Percentiles rank a stretch among this genome's conserved stretches.
Evolutionary conservation across 257 asterid genomes (phyloP).

Genomic region (Marsdenia floribunda): DNA sequence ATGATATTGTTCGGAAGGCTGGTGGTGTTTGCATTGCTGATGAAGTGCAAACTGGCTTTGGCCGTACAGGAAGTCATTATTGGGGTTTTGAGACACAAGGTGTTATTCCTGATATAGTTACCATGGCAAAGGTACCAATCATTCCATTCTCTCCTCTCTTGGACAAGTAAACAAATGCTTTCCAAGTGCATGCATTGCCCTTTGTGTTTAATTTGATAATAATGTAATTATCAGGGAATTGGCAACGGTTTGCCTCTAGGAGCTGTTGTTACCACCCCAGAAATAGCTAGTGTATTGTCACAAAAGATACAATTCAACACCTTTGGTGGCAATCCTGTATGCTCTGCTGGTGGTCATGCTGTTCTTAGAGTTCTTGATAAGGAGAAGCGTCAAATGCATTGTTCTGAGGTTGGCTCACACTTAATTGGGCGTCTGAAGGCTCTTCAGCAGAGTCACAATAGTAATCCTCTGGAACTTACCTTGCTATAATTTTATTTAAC

Average conservation of each 20-base stretch:
- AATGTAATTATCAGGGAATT: slow-evolving; percentile 57
- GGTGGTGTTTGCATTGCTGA: slow-evolving; percentile 99
- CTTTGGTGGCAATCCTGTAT: slow-evolving; percentile 95
- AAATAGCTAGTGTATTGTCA: slow-evolving; percentile 82
- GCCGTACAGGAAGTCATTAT: slow-evolving; percentile 90
- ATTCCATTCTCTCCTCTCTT: slow-evolving; percentile 1
- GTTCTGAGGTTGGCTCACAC: slow-evolving; percentile 82
- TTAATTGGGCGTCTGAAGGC: slow-evolving; percentile 59
- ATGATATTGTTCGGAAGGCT: slow-evolving; percentile 74
- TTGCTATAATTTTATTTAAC: slow-evolving; percentile 8
- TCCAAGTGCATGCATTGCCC: not conserved
- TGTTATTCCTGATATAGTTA: slow-evolving; percentile 88
- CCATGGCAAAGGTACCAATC: slow-evolving; percentile 87
- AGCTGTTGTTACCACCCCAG: slow-evolving; percentile 97
- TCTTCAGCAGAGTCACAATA: slow-evolving; percentile 73
- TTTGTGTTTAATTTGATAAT: slow-evolving; percentile 7
- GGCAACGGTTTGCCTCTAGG: slow-evolving; percentile 97
- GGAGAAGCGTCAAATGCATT: slow-evolving; percentile 82
- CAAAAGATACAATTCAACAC: slow-evolving; percentile 91
- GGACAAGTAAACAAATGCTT: not conserved
- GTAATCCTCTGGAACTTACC: slow-evolving; percentile 37
- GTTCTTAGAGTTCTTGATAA: slow-evolving; percentile 81
- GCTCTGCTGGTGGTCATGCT: slow-evolving; percentile 95
- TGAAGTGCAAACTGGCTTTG: slow-evolving; percentile 97
- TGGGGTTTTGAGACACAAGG: slow-evolving; percentile 99